Evolutionary conservation across 2,329 filamentous ascomycete species (phyloP).

Genomic region (Purpureocillium lavendulum): DNA sequence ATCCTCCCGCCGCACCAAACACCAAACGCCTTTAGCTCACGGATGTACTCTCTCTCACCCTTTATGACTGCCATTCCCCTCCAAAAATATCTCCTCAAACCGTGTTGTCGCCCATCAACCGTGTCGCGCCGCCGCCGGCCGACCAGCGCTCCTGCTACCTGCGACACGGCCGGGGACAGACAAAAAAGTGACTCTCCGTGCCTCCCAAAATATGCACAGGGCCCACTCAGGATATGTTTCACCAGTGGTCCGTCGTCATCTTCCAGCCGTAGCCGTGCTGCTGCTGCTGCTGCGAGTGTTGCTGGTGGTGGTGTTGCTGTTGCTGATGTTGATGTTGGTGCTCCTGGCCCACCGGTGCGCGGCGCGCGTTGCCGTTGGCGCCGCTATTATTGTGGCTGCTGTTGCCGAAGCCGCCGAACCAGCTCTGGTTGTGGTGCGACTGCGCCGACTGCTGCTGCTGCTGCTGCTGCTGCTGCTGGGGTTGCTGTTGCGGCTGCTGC

Average conservation of each 20-base stretch:
- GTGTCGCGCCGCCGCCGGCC: no score
- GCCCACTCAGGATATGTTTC: not conserved
- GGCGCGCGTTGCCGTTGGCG: not conserved
- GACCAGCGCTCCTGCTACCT: no score
- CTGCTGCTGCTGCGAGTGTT: not conserved
- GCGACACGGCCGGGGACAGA: no score
- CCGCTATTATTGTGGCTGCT: not conserved
- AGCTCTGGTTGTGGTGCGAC: no score
- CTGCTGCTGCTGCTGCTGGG: not conserved
- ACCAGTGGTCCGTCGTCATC: slow-evolving; percentile 4
- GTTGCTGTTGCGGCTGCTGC: not conserved
- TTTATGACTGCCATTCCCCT: no score
- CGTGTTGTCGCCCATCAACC: no score
- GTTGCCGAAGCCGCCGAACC: not conserved
- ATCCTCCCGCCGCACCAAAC: no score
- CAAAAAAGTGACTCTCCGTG: no score
- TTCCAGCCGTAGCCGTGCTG: slow-evolving; percentile 5
- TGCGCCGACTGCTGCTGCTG: not conserved
- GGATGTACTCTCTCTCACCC: no score
- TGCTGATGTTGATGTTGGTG: not conserved
- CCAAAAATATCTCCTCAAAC: no score
- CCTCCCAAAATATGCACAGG: no score
- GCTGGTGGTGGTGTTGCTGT: not conserved
- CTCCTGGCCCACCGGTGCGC: not conserved
- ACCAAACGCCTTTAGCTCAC: no score